A percentile compares a stretch with the other conserved stretches of the same genome.
Conservation (phyloP, 768 basidiomycete species). For the Chlorophyllum brunneum region DNA sequence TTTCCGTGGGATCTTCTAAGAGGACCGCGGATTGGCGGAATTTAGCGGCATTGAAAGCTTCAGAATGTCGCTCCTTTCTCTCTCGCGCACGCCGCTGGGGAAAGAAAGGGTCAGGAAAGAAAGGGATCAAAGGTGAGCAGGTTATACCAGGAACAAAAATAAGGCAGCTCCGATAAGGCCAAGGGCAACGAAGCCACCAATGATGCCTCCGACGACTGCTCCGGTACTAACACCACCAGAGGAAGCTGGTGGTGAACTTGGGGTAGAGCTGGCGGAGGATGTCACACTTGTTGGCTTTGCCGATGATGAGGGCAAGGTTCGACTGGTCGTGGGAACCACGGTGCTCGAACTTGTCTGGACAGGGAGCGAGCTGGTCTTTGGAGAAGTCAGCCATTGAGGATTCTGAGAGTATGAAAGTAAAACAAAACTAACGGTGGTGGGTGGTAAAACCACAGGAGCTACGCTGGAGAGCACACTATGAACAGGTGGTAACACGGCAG, state of each 20-base stretch:
- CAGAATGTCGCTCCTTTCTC: slow-evolving; percentile 5
- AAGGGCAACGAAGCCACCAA: slow-evolving; percentile 6
- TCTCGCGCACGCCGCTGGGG: not conserved
- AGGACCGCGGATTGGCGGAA: slow-evolving; percentile 16
- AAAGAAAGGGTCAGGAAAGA: not conserved
- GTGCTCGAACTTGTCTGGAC: too few species aligned
- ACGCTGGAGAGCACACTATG: too few species aligned
- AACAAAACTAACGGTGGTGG: too few species aligned
- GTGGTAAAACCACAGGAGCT: too few species aligned
- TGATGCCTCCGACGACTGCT: slow-evolving; percentile 5
- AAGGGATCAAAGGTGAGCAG: not conserved
- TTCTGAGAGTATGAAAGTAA: too few species aligned
- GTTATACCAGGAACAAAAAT: slow-evolving; percentile 7
- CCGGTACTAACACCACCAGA: slow-evolving; percentile 6
- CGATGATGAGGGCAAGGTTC: not conserved
- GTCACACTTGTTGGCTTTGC: not conserved
- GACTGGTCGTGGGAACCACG: not conserved
- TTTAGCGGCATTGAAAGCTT: slow-evolving; percentile 13
- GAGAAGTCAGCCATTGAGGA: too few species aligned
- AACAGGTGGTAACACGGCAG: too few species aligned
- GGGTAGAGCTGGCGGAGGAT: not conserved
- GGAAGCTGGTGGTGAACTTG: not conserved
- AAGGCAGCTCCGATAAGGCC: slow-evolving; percentile 7
- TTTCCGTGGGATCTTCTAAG: slow-evolving; percentile 11
- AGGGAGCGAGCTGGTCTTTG: too few species aligned